Base-by-base conservation (phyloP, 2,329 filamentous ascomycete species). In the Moelleriella libera region DNA sequence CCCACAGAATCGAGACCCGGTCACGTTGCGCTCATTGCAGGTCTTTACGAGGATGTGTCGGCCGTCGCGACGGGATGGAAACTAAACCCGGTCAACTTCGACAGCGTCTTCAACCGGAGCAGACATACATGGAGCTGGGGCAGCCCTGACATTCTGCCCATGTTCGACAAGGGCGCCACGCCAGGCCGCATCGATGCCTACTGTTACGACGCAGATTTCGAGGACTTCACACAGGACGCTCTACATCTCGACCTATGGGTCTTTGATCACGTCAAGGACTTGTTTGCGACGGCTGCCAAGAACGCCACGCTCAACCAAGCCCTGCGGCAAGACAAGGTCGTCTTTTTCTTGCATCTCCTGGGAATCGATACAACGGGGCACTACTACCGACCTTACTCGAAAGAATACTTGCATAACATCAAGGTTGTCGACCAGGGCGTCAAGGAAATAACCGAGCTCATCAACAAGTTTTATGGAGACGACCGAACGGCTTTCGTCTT, bases 41-140 rank as follows among this genome's bases (percentile, higher is more conserved):
- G 92, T 5, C 69, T 98, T 39, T 98, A 98, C 62, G 92, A 98
- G 66, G 92, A 98, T 70, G 92, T 98, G 1, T 97, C 92, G 34
- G 85, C 92, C 2, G 92, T 98, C 21, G 94, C 85, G 31, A 98
- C 94, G 1, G 92, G 92, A 12, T 98, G 92, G 92, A 97, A 98
- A 68, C 70, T 96, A 56, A 98, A 98, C 61, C 92, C 92, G 0
- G 92, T 98, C 59, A 85, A 97, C 61, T 98, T 98, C 59, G 92
- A 98, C 68, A 97, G 90, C 59, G 88, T 98, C 9, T 98, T 98
- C 76, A 98, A 98, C 63, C 80, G 87, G 52, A 97, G 90, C 61
- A 75, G 83, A 43, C 94, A 98, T 67, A 98, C 94, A 6, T 98
- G 92, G 92, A 95, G 89, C 64, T 98, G 92, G 92, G 92, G 92